phyloP scores from a whole-genome alignment of 1,284 basidiomycete species.

The Tetrapyrgos nigripes region DNA sequence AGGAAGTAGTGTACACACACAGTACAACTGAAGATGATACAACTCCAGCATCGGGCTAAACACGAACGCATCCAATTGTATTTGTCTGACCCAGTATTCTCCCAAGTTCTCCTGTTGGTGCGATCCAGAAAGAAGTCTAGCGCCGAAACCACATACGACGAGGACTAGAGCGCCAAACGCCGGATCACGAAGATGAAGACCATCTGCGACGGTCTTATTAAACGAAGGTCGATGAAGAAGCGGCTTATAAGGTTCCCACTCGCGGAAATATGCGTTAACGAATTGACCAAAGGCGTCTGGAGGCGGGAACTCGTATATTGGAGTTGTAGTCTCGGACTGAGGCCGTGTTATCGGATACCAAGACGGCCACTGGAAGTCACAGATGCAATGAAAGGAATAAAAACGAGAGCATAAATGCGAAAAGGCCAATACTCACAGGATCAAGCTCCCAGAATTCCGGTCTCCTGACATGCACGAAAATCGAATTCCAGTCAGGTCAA shows the following conservation, averaged over 20 bases:
- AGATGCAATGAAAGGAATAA: too few relatives aligned
- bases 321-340: too few relatives aligned
- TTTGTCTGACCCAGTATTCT: slow-evolving; percentile 2
- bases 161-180: slow-evolving; percentile 53
- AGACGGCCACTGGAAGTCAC: background rate
- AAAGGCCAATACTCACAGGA: slow-evolving; percentile 3
- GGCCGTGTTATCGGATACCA: background rate
- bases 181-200: slow-evolving; percentile 43
- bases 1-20: background rate
- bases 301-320: background rate
- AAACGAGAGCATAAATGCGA: background rate
- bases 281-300: slow-evolving; percentile 31
- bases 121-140: background rate
- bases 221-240: slow-evolving; percentile 55
- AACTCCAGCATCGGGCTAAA: background rate
- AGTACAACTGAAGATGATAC: slow-evolving; percentile 3
- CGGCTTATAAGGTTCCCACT: slow-evolving; percentile 44
- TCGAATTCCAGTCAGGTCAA: background rate
- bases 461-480: slow-evolving; percentile 1
- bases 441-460: slow-evolving; percentile 10
- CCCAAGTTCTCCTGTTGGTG: background rate
- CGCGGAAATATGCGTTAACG: slow-evolving; percentile 52
- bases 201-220: slow-evolving; percentile 41
- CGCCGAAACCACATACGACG: slow-evolving; percentile 47
- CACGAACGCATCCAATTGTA: background rate